Base-by-base conservation (phyloP, 1,284 basidiomycete genomes). In the Fomitopsis betulina region DNA sequence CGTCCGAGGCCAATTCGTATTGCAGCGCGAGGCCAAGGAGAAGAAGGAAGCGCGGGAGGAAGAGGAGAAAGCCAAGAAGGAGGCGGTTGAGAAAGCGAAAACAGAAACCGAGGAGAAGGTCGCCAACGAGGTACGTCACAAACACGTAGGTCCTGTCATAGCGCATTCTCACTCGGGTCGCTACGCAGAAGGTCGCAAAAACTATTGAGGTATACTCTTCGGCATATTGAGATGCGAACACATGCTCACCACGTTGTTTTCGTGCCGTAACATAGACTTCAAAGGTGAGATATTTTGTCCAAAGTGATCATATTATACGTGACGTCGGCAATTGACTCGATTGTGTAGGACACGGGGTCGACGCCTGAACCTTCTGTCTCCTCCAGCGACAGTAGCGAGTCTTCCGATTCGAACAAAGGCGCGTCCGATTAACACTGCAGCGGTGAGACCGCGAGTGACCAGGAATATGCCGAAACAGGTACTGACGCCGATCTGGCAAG, bases 401-500 rank as follows among this genome's bases (percentile, higher is more conserved):
- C 45, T 30, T 23, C 45, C 45, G 45, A 47, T 47, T 21, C 45
- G 45, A 47, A 30, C 25, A 27, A 47, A 47, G 45, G 45, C 45
- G 27, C 45, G 45, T 51, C 32, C 49, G n/a, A n/a, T 35, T 19
- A n/a, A 35, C 5, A 35, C 3, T 35, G 5, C n/a, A 35, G 49
- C 19, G 49, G 49, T 51, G 49, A 55, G 39, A 35, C 80, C 8
- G 79, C 80, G 53, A 76, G 71, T 57, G 84, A 85, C 66, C 80
- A 79, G 9, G 85, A 84, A 63, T 77, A 72, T 55, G 82, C 75
- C 65, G 84, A 79, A 21, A 10, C 27, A 45, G 86, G 84, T 21
- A 71, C 79, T 56, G 87, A 89, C 57, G 87, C 84, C 10, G 88
- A 90, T 64, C 82, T 82, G 27, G 88, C 89, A 70, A 86, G 86